Percentiles rank a stretch among this genome's conserved stretches.
Evolutionary conservation across 1,284 basidiomycete genomes (phyloP).

Genomic region (Boletus sp.): DNA sequence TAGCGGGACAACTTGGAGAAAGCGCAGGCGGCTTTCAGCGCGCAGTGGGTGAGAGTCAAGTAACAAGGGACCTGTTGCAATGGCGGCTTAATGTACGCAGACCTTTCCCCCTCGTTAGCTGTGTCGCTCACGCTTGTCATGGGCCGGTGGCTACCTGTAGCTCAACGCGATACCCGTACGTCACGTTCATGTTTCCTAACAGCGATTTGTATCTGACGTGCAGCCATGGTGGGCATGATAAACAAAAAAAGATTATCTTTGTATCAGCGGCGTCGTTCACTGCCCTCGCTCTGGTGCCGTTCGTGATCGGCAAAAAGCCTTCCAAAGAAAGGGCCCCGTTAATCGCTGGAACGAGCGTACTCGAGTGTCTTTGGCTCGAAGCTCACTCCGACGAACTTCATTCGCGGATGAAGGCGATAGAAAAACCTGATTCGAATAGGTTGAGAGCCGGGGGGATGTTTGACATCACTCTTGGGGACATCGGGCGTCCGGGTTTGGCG

Average conservation of each 20-base stretch:
- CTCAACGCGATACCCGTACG: constrained; percentile 1
- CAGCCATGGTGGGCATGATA: background rate
- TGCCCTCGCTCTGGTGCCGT: background rate
- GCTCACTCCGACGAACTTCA: background rate
- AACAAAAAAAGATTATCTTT: background rate
- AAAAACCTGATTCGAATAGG: background rate
- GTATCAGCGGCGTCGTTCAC: background rate
- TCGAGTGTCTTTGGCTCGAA: constrained; percentile 5
- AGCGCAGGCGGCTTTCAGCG: background rate
- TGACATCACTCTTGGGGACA: background rate
- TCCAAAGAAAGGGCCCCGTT: background rate
- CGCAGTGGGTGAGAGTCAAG: background rate
- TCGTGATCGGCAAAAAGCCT: background rate
- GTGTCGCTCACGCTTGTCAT: background rate
- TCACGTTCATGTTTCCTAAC: background rate
- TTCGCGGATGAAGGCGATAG: background rate
- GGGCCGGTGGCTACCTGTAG: background rate
- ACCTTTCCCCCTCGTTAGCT: background rate
- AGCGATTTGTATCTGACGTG: background rate
- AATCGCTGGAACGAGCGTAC: background rate
- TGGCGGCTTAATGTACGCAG: constrained; percentile 1
- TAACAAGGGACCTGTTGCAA: background rate
- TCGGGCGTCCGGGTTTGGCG: background rate
- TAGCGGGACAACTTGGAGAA: constrained; percentile 6
- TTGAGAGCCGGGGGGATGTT: constrained; percentile 5